Conservation (phyloP, 495 filamentous ascomycete genomes). For the Neurospora pannonica region DNA sequence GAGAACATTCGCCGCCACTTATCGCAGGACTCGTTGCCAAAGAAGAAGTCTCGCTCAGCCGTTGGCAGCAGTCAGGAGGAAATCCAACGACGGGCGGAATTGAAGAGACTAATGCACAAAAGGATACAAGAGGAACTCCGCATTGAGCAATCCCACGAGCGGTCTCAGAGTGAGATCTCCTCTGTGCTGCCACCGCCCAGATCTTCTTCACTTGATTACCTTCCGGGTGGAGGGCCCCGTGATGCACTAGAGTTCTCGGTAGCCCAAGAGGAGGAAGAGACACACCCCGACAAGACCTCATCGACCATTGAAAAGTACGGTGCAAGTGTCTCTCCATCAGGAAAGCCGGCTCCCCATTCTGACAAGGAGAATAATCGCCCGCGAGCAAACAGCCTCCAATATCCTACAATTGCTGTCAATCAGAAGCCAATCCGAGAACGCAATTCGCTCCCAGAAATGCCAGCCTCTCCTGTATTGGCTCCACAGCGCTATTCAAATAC, state of each 20-base stretch:
- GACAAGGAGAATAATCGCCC: constrained; percentile 8
- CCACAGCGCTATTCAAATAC: constrained; percentile 21
- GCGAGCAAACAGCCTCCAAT: constrained; percentile 18
- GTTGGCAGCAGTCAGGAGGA: constrained; percentile 39
- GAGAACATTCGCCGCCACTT: constrained; percentile 37
- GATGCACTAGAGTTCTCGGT: constrained; percentile 34
- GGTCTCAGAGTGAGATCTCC: constrained; percentile 2
- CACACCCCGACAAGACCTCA: not conserved
- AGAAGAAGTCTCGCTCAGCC: constrained; percentile 28
- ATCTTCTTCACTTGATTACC: constrained; percentile 8
- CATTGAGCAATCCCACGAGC: constrained; percentile 23
- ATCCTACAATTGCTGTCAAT: not conserved
- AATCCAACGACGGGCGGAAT: constrained; percentile 39
- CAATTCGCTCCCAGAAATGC: constrained; percentile 18
- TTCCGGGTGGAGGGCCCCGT: constrained; percentile 27
- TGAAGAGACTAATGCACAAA: constrained; percentile 40
- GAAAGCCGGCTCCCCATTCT: not conserved
- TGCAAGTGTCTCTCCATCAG: not conserved
- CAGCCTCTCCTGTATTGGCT: constrained; percentile 20
- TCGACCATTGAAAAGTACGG: not conserved
- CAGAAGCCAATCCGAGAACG: constrained; percentile 4
- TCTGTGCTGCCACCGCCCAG: not conserved
- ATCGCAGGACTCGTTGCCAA: constrained; percentile 32
- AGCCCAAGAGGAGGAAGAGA: constrained; percentile 3
- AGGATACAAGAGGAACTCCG: constrained; percentile 44